Evolutionary conservation across 495 filamentous ascomycete genomes (phyloP).

Genomic region (Rusavskia elegans): DNA sequence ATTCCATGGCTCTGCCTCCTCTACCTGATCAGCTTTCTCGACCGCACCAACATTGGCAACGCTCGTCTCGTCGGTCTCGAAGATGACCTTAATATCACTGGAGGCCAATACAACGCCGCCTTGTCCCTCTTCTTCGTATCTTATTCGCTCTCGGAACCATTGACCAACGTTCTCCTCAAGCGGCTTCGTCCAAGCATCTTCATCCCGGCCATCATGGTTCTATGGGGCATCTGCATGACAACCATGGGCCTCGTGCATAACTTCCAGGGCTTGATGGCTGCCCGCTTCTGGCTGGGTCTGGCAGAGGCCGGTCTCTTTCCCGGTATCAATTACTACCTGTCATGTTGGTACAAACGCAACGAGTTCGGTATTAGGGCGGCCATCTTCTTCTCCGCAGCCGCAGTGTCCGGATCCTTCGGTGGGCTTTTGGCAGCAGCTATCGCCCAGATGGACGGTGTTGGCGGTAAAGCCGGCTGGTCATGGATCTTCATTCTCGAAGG

Average conservation of each 20-base stretch:
- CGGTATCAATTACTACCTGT: constrained; percentile 77
- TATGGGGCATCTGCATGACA: constrained; percentile 65
- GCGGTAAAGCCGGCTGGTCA: constrained; percentile 52
- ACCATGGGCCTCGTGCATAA: constrained; percentile 72
- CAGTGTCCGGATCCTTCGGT: constrained; percentile 73
- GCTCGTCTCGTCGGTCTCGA: constrained; percentile 65
- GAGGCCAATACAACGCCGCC: constrained; percentile 57
- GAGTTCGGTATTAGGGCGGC: constrained; percentile 68
- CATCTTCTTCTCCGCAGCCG: constrained; percentile 84
- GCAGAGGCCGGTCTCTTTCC: constrained; percentile 76
- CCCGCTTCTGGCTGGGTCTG: constrained; percentile 74
- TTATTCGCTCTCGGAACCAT: constrained; percentile 72
- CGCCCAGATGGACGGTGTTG: constrained; percentile 54
- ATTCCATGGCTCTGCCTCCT: constrained; percentile 77
- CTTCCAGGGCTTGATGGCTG: constrained; percentile 64
- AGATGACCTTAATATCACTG: constrained; percentile 45
- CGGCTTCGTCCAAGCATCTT: constrained; percentile 53
- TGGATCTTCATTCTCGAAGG: constrained; percentile 55
- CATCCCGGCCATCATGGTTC: constrained; percentile 41
- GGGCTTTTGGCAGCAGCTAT: constrained; percentile 70
- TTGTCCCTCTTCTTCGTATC: constrained; percentile 87
- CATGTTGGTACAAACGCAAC: constrained; percentile 70
- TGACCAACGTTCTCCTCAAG: constrained; percentile 83
- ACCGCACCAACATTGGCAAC: constrained; percentile 70
- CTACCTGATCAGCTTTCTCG: constrained; percentile 70